A percentile compares a stretch with the other conserved stretches of the same genome.
phyloP scores from a whole-genome alignment of 2,329 filamentous ascomycete species.

The Drechslerella coelobrocha region DNA sequence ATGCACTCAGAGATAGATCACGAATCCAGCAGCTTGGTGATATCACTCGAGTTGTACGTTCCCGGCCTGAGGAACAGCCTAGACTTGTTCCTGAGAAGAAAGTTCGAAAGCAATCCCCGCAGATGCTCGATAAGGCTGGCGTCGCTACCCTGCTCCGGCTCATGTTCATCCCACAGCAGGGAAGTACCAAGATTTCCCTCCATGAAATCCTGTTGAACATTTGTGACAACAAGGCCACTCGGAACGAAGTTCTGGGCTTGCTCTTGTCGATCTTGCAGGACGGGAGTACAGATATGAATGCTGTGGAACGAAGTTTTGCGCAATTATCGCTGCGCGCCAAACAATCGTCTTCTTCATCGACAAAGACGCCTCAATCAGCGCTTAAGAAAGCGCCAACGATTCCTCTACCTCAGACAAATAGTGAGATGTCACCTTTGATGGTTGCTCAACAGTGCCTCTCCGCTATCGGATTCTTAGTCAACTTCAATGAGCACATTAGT shows the following conservation, averaged over 20 bases:
- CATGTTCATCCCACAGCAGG: conserved; percentile 95
- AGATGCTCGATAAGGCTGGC: conserved; percentile 96
- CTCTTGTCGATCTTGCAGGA: conserved; percentile 93
- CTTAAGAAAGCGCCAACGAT: conserved; percentile 75
- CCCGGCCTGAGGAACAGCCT: conserved; percentile 60
- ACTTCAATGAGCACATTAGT: conserved; percentile 83
- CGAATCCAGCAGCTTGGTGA: conserved; percentile 65
- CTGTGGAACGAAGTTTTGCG: conserved; percentile 93
- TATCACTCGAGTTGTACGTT: conserved; percentile 54
- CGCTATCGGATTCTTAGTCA: conserved; percentile 80
- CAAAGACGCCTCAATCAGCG: conserved; percentile 60
- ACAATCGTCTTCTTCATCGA: conserved; percentile 60
- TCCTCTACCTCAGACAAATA: conserved; percentile 67
- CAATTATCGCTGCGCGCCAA: conserved; percentile 90
- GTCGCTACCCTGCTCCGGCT: conserved; percentile 95
- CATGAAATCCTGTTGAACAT: conserved; percentile 89
- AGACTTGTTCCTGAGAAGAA: conserved; percentile 66
- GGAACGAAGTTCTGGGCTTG: conserved; percentile 90
- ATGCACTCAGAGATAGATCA: conserved; percentile 69
- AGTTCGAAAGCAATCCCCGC: conserved; percentile 81
- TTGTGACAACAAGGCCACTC: conserved; percentile 94
- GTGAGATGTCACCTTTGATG: conserved; percentile 90
- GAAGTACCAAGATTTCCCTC: conserved; percentile 80
- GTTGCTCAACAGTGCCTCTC: conserved; percentile 95
- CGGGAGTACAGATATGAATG: conserved; percentile 88